These are phyloP conservation scores for Golubevia sp. DNA, from an alignment of 1,284 basidiomycete genomes.

Conservation along the genomic window DNA sequence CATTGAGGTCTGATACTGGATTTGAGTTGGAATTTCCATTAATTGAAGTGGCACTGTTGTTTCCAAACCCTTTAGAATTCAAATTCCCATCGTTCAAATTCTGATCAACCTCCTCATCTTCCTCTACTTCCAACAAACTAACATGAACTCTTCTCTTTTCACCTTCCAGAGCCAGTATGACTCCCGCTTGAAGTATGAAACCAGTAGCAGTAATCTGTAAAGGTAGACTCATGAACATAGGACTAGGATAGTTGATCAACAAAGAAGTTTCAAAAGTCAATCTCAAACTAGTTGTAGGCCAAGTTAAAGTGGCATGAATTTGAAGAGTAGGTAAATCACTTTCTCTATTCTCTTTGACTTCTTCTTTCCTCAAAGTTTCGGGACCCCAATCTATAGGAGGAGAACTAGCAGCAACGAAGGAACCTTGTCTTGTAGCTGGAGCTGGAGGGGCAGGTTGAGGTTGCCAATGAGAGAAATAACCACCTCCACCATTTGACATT, in stretches of 20 bases:
- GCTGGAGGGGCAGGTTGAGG: not conserved
- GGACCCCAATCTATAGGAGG: not conserved
- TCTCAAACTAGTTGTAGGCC: constrained; percentile 48
- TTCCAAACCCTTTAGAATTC: no score
- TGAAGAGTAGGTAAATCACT: constrained; percentile 34
- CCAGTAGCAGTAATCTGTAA: constrained; percentile 88
- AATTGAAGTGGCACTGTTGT: no score
- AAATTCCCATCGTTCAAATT: not conserved
- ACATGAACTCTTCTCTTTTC: constrained; percentile 77
- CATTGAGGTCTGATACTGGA: not conserved
- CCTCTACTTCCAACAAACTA: constrained; percentile 82
- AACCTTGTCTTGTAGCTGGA: no score
- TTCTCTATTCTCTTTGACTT: not conserved
- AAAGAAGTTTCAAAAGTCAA: constrained; percentile 84
- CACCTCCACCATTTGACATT: not conserved
- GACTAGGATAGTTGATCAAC: constrained; percentile 92
- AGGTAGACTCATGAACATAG: constrained; percentile 92
- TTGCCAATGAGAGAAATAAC: constrained; percentile 33
- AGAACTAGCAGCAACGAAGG: no score
- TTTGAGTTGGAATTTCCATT: no score
- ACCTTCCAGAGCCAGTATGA: constrained; percentile 89
- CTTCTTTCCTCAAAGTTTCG: not conserved
- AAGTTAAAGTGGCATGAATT: constrained; percentile 39
- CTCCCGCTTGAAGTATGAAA: constrained; percentile 80
- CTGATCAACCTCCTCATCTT: constrained; percentile 65